phyloP scores from a whole-genome alignment of 768 basidiomycete genomes.

The Hebeloma cylindrosporum region DNA sequence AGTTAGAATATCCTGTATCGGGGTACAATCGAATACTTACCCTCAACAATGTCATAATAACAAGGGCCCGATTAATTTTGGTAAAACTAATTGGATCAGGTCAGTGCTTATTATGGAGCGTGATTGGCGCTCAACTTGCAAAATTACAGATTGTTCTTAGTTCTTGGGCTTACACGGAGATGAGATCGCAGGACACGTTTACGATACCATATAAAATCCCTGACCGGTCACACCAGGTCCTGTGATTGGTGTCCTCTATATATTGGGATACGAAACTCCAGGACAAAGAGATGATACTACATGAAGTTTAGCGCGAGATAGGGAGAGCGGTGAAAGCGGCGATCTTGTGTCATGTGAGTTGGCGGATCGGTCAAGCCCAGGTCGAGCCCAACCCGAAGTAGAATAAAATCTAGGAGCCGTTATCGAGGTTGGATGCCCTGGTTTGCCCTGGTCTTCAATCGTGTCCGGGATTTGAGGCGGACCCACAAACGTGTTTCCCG shows the following conservation, averaged over 20 bases:
- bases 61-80: neutral
- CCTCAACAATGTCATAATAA: no score
- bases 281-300: constrained; percentile 15
- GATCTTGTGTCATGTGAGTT: neutral
- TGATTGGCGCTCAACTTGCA: constrained; percentile 23
- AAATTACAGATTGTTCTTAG: constrained; percentile 6
- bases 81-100: constrained; percentile 7
- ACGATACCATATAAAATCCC: constrained; percentile 5
- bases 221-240: constrained; percentile 6
- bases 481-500: constrained; percentile 33
- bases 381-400: no score
- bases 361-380: no score
- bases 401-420: no score
- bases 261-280: constrained; percentile 3
- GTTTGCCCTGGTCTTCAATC: neutral
- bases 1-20: no score
- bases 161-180: neutral
- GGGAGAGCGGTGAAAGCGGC: constrained; percentile 1
- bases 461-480: constrained; percentile 12
- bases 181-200: constrained; percentile 1
- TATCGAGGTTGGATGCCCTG: neutral
- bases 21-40: no score
- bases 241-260: constrained; percentile 6
- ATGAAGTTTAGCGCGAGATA: constrained; percentile 13
- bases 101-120: constrained; percentile 8